Conservation (phyloP, 768 basidiomycete species). For the Rhizopogon roseolus region DNA sequence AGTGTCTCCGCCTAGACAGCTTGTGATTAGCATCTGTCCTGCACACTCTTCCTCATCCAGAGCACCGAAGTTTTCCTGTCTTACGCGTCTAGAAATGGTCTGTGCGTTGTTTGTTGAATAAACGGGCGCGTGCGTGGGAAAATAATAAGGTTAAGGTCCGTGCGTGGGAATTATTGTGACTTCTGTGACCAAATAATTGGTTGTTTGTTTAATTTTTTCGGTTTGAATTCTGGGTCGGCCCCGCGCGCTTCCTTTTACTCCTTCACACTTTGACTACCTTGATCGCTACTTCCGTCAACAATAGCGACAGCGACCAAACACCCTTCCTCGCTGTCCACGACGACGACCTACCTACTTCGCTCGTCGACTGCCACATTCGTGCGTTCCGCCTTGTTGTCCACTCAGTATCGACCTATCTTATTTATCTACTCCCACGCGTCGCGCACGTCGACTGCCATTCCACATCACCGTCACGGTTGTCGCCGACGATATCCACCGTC, state of each 20-base stretch:
- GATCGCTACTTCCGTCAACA: constrained; percentile 39
- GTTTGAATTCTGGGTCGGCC: constrained; percentile 37
- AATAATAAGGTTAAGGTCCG: constrained; percentile 37
- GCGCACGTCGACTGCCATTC: constrained; percentile 20
- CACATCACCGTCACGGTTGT: constrained; percentile 12
- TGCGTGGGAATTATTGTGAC: constrained; percentile 35
- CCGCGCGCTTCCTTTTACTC: constrained; percentile 40
- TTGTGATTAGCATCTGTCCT: too few species aligned
- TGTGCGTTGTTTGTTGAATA: constrained; percentile 11
- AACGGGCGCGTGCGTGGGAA: constrained; percentile 26
- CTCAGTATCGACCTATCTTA: constrained; percentile 19
- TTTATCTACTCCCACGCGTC: constrained; percentile 42
- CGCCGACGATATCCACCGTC: constrained; percentile 22
- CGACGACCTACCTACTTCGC: constrained; percentile 18
- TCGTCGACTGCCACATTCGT: constrained; percentile 18
- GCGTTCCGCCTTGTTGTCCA: constrained; percentile 17
- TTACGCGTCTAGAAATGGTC: not conserved
- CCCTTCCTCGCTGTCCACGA: constrained; percentile 34
- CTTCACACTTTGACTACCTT: constrained; percentile 38
- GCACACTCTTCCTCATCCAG: too few species aligned
- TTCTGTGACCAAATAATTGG: constrained; percentile 33
- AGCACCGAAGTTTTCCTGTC: too few species aligned
- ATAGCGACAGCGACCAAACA: constrained; percentile 39
- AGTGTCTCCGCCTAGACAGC: too few species aligned
- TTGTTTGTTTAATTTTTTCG: constrained; percentile 35